These are phyloP conservation scores for Colletotrichum aenigma DNA, from an alignment of 2,329 filamentous ascomycete species.

Conservation along the genomic window DNA sequence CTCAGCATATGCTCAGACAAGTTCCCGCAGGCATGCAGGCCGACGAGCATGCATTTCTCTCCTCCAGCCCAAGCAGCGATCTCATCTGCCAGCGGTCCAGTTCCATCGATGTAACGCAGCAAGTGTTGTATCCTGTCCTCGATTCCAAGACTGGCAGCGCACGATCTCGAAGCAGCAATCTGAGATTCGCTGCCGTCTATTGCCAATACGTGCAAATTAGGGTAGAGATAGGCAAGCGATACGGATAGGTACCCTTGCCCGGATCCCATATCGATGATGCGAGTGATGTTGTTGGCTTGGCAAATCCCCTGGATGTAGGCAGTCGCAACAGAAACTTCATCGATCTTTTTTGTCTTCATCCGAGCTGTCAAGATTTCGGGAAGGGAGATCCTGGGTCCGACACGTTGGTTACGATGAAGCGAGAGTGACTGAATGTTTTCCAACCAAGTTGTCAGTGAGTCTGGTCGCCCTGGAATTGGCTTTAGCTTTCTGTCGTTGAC, in stretches of 20 bases:
- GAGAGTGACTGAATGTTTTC: not conserved
- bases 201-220: slow-evolving; percentile 28
- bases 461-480: not conserved
- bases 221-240: slow-evolving; percentile 31
- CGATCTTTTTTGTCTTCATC: slow-evolving; percentile 35
- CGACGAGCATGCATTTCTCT: slow-evolving; percentile 33
- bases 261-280: slow-evolving; percentile 24
- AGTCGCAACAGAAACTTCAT: slow-evolving; percentile 30
- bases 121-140: slow-evolving; percentile 25
- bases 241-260: slow-evolving; percentile 34
- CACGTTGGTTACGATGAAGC: slow-evolving; percentile 23
- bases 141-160: slow-evolving; percentile 26
- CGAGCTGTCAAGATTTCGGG: slow-evolving; percentile 25
- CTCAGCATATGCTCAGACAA: slow-evolving; percentile 36
- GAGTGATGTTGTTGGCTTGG: slow-evolving; percentile 25
- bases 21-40: slow-evolving; percentile 35
- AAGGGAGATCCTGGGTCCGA: slow-evolving; percentile 15
- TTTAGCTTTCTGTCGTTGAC: not conserved
- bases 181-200: slow-evolving; percentile 36
- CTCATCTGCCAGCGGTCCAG: slow-evolving; percentile 19
- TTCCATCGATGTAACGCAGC: slow-evolving; percentile 32
- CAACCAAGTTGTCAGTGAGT: not conserved
- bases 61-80: slow-evolving; percentile 30
- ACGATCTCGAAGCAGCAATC: slow-evolving; percentile 27
- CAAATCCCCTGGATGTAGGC: slow-evolving; percentile 29